Evolutionary conservation across 345 rosid species (phyloP).

Genomic region (Sisymbrium altissimum): DNA sequence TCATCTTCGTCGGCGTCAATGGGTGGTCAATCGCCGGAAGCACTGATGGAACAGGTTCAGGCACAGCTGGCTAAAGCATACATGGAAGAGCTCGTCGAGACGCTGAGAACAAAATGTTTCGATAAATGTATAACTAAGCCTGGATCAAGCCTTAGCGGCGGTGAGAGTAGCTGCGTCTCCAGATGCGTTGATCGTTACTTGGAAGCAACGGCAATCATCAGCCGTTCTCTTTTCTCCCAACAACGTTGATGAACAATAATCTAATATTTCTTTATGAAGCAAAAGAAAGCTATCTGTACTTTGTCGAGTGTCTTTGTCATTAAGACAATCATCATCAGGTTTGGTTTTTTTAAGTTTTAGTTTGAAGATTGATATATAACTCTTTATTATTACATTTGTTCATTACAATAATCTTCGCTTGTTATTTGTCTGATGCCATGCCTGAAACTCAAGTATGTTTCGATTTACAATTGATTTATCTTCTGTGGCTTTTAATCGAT

Average conservation of each 20-base stretch:
- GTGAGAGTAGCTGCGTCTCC: conserved; percentile 92
- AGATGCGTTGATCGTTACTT: conserved; percentile 97
- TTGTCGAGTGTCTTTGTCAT: neutral
- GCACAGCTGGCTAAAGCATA: conserved; percentile 73
- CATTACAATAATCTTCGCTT: neutral
- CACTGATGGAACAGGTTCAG: conserved; percentile 68
- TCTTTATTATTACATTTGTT: neutral
- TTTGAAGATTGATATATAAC: neutral
- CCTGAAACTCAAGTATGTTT: neutral
- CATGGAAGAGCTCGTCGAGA: conserved; percentile 81
- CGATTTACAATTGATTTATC: neutral
- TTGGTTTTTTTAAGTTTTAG: neutral
- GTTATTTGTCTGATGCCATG: neutral
- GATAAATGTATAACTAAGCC: conserved; percentile 87
- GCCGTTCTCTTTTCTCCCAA: conserved; percentile 57
- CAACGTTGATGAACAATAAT: conserved; percentile 48
- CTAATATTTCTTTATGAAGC: neutral
- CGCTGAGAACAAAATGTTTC: conserved; percentile 80
- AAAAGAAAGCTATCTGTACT: neutral
- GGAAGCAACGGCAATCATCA: conserved; percentile 83
- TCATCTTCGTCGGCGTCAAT: conserved; percentile 48
- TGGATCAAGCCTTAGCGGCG: conserved; percentile 81
- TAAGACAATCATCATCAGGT: neutral
- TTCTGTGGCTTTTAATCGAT: neutral
- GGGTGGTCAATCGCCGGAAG: conserved; percentile 36